Evolutionary conservation across 179 eudicot species (phyloP), one percentile per base, ranked within the genome.

Genomic region (Beta corolliflora): DNA sequence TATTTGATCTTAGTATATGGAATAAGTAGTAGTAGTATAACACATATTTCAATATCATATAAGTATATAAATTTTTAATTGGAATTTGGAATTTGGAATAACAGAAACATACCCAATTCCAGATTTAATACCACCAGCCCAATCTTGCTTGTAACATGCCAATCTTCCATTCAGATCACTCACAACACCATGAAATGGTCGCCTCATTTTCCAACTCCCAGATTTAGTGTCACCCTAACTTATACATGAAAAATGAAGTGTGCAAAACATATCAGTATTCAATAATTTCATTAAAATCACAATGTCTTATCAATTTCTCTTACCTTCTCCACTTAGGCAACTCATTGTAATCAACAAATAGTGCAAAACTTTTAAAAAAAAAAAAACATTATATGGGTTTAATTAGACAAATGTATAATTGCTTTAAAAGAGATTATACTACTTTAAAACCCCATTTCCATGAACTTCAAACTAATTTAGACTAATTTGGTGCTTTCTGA

Each of bases 101-200:
- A 53, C 1, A 41, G 31, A 79, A 54, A 3, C 21, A 25, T 89
- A 93, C 97, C 95, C 90, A 14, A 88, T 11, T 75, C 97, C 97
- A 3, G 97, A 89, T 71, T 87, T 86, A 60, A 92, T 50, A 5
- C 95, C 97, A 71, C 77, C 83, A 59, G 81, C 72, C 97, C 97
- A 93, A 82, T 93, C 95, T 59, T 92, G 88, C 83, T 89, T 91
- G 78, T 93, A 93, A 80, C 93, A 92, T 12, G 82, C 69, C 73
- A 82, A 64, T 83, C 97, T 89, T 68, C 97, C 97, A 45, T 82
- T 79, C 7, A 93, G 19, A 84, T 93, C 95, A 53, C 79, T 76
- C 29, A 46, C 50, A 74, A 93, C 85, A 10, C 97, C 97, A 48
- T 85, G 82, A 55, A 88, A 86, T 52, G 92, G 94, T 50, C 84